These are phyloP conservation scores for Pichia sp. DNA, from an alignment of 1,139 yeast species.

Conservation along the genomic window DNA sequence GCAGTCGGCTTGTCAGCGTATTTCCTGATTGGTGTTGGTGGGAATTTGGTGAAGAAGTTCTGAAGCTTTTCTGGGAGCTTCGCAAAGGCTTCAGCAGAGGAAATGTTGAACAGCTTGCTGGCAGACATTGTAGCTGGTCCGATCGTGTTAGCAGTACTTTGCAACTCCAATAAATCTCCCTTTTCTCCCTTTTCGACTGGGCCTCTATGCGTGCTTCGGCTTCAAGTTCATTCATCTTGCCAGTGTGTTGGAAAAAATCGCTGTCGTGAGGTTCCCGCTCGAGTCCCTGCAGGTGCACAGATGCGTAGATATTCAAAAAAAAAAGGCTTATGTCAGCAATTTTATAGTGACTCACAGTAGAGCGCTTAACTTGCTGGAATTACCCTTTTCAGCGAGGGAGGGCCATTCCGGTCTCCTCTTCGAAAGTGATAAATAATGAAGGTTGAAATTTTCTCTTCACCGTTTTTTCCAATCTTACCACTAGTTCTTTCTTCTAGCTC, in stretches of 20 bases:
- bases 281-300: neutral
- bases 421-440: neutral
- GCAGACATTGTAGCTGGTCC: conserved; percentile 20
- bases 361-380: conserved; percentile 6
- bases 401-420: neutral
- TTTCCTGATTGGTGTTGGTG: conserved; percentile 74
- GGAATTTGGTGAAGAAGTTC: conserved; percentile 74
- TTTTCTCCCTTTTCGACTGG: neutral
- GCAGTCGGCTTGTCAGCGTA: conserved; percentile 64
- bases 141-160: neutral
- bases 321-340: neutral
- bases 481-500: neutral
- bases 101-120: conserved; percentile 24
- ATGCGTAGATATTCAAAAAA: neutral
- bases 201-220: neutral
- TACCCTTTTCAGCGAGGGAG: conserved; percentile 4
- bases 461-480: neutral
- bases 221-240: neutral
- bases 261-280: no score
- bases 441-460: neutral
- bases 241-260: neutral
- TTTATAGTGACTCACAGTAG: conserved; percentile 8
- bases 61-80: conserved; percentile 69
- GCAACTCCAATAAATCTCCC: no score
- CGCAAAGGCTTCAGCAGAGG: conserved; percentile 36